A percentile compares a stretch with the other conserved stretches of the same genome.
phyloP scores from a whole-genome alignment of 768 basidiomycete genomes.

The Peribolospora kevripleyi region DNA sequence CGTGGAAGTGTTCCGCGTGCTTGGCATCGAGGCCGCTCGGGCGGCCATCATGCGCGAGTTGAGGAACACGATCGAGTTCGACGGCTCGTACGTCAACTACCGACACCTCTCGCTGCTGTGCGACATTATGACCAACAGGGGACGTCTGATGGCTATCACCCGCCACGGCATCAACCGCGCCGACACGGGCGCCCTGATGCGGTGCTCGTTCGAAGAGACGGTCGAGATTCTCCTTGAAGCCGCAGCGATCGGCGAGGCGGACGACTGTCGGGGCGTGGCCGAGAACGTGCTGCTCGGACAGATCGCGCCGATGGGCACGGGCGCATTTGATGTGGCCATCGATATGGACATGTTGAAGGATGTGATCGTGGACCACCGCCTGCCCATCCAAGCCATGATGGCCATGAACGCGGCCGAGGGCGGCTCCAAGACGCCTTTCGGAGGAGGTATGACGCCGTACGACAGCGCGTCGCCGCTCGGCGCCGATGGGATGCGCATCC shows the following conservation, averaged over 20 bases:
- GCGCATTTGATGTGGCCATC: conserved; percentile 54
- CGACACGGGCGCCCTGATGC: conserved; percentile 95
- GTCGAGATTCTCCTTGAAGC: conserved; percentile 99
- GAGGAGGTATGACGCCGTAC: conserved; percentile 87
- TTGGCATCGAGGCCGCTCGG: conserved; percentile 91
- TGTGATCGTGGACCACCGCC: conserved; percentile 82
- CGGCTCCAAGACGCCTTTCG: conserved; percentile 19
- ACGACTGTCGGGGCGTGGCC: conserved; percentile 94
- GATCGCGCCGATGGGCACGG: conserved; percentile 99
- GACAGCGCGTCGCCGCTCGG: conserved; percentile 56
- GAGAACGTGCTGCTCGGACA: conserved; percentile 98
- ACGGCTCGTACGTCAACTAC: conserved; percentile 98
- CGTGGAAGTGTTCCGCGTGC: conserved; percentile 73
- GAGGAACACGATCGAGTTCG: conserved; percentile 90
- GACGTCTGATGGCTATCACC: conserved; percentile 84
- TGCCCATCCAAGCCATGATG: conserved; percentile 55
- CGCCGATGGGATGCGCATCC: conserved; percentile 47
- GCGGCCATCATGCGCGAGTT: conserved; percentile 84
- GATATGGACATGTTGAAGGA: conserved; percentile 98
- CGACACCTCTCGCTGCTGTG: conserved; percentile 87
- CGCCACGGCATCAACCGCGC: conserved; percentile 97
- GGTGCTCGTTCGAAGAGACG: conserved; percentile 98
- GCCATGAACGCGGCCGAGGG: conserved; percentile 28
- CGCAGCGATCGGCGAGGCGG: conserved; percentile 89
- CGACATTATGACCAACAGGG: conserved; percentile 94